phyloP scores from a whole-genome alignment of 1,139 yeast genomes.

The Saccharomyces hybrid region DNA sequence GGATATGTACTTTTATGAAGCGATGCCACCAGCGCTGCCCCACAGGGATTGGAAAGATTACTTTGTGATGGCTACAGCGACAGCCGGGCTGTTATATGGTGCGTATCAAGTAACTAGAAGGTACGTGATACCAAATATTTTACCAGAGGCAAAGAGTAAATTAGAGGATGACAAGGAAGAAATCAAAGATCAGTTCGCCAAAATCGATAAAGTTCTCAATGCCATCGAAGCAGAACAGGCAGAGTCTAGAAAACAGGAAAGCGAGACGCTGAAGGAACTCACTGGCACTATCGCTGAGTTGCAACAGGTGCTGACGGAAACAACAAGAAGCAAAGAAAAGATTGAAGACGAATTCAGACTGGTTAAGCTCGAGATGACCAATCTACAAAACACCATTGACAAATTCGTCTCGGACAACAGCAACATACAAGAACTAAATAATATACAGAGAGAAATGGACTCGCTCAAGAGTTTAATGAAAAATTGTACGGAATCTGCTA shows the following conservation, averaged over 20 bases:
- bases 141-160: constrained; percentile 78
- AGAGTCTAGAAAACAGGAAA: constrained; percentile 58
- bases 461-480: constrained; percentile 58
- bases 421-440: constrained; percentile 43
- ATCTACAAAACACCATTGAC: constrained; percentile 63
- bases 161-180: constrained; percentile 79
- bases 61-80: constrained; percentile 95
- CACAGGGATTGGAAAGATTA: constrained; percentile 94
- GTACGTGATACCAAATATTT: constrained; percentile 70
- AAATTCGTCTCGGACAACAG: constrained; percentile 55
- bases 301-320: constrained; percentile 54
- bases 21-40: constrained; percentile 71
- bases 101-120: constrained; percentile 71
- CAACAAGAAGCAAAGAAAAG: too few relatives aligned
- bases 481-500: constrained; percentile 4
- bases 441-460: constrained; percentile 57
- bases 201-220: constrained; percentile 69
- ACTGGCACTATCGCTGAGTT: constrained; percentile 62
- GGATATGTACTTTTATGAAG: constrained; percentile 18
- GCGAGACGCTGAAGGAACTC: constrained; percentile 56
- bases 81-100: constrained; percentile 86
- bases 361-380: constrained; percentile 74
- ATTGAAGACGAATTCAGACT: too few relatives aligned
- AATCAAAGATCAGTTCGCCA: constrained; percentile 71
- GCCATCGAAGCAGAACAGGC: constrained; percentile 67